These are phyloP conservation scores for Castanopsis chinensis DNA, from an alignment of 306 rosid genomes.

Conservation along the genomic window DNA sequence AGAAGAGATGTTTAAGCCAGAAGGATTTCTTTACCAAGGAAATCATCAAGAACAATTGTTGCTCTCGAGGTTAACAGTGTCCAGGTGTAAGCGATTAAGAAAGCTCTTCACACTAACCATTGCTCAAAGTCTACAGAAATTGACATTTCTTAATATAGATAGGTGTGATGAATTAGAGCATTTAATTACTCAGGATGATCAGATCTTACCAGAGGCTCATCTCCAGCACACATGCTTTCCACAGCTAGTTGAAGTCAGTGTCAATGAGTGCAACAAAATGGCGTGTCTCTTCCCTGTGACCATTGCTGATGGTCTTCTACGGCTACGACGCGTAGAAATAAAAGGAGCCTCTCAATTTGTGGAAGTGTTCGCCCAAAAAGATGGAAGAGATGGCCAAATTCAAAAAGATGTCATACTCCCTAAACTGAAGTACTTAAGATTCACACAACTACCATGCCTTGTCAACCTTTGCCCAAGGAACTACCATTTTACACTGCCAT, in stretches of 20 bases:
- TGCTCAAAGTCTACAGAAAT: constrained; percentile 12
- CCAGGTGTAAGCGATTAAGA: too few relatives aligned
- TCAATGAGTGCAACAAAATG: background rate
- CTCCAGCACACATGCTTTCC: constrained; percentile 6
- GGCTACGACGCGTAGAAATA: background rate
- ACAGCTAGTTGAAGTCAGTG: background rate
- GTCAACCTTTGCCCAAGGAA: background rate
- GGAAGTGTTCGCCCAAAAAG: background rate
- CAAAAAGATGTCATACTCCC: constrained; percentile 2
- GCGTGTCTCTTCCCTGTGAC: background rate
- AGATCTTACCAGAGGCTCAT: background rate
- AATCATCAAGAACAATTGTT: too few relatives aligned
- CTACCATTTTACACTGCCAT: too few relatives aligned
- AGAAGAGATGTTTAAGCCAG: too few relatives aligned
- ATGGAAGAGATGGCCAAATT: background rate
- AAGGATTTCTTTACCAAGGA: too few relatives aligned
- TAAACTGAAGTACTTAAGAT: background rate
- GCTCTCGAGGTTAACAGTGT: too few relatives aligned
- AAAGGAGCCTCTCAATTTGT: background rate
- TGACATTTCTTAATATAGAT: background rate
- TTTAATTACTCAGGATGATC: background rate
- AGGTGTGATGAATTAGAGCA: constrained; percentile 15
- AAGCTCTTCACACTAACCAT: background rate
- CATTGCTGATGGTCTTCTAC: background rate
- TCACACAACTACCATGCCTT: constrained; percentile 4